Evolutionary conservation across 1,139 yeast species (phyloP), one percentile per base, ranked within the genome.

Genomic region (Arxiozyma bovina): DNA sequence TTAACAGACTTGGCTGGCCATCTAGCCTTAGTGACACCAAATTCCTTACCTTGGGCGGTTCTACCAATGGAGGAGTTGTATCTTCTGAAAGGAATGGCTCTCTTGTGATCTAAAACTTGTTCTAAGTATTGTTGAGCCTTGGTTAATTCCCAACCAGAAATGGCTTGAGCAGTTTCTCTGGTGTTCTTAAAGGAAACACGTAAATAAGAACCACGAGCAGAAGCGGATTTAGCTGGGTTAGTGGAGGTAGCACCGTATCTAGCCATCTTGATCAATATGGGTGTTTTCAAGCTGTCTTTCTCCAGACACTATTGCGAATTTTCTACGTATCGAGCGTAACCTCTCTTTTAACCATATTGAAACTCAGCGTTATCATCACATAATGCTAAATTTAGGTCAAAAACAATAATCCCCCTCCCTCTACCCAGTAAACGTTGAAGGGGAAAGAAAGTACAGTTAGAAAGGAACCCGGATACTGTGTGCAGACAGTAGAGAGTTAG

Each of bases 131-230:
- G 79, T 78, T 90, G 90, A 73, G 99, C 99, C 80, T 79, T 91
- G 79, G 87, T 85, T 76, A 93, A 82, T 78, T 89, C 87, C 98
- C 97, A 90, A 70, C 99, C 99, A 77, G 81, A 84, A 78, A 93
- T 84, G 77, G 99, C 97, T 80, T 87, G 96, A 70, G 95, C 97
- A 70, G 98, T 87, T 80, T 93, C 99, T 79, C 96, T 90, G 81
- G 99, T 93, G 95, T 93, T 93, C 91, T 93, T 93, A 96, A 80
- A 93, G 69, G 99, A 94, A 71, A 90, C 97, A 82, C 99, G 93
- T 79, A 93, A 85, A 91, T 90, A 90, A 63, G 98, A 88, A 76
- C 98, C 98, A 79, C 97, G 95, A 75, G 98, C 96, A 75, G 96
- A 86, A 74, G 98, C 98, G 73, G 96, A 88, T 83, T 90, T 90